Conservation (phyloP, 75 land plant genomes). For the Azolla pinnata region DNA sequence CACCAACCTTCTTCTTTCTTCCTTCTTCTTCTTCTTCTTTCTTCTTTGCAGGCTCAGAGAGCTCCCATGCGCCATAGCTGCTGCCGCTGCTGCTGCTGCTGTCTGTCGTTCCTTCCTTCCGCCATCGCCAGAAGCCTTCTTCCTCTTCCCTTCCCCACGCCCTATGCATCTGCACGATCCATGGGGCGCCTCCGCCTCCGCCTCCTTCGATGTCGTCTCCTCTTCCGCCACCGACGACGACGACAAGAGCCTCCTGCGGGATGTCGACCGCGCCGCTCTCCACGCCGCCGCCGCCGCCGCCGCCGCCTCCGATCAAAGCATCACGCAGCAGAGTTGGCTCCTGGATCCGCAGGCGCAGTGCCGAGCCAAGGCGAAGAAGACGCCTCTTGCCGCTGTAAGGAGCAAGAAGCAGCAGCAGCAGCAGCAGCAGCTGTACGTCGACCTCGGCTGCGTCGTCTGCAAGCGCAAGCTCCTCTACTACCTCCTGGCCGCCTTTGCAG, state of each 20-base stretch:
- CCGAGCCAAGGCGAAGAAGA: constrained; percentile 35
- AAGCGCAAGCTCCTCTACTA: constrained; percentile 45
- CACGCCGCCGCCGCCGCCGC: constrained; percentile 18
- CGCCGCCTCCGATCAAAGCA: constrained; percentile 21
- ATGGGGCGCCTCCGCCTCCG: constrained; percentile 67
- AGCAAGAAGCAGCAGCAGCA: no score
- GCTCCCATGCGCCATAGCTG: no score
- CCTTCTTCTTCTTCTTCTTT: no score
- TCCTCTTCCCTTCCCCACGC: no score
- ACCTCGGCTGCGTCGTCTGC: constrained; percentile 62
- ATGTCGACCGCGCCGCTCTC: constrained; percentile 46
- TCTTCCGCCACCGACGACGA: constrained; percentile 43
- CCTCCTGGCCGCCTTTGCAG: constrained; percentile 18
- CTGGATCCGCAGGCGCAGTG: constrained; percentile 44
- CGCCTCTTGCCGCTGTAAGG: constrained; percentile 17
- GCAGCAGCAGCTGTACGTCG: constrained; percentile 65
- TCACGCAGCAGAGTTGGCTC: constrained; percentile 90
- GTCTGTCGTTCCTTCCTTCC: no score
- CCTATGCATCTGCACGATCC: constrained; percentile 32
- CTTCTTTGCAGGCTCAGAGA: no score
- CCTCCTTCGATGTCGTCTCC: constrained; percentile 40
- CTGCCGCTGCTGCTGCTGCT: no score
- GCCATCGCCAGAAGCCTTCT: no score
- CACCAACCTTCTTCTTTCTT: no score
- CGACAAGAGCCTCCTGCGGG: constrained; percentile 28